These are phyloP conservation scores for Oryza coarctata DNA, from an alignment of 176 grass and related monocot species.

Conservation along the genomic window DNA sequence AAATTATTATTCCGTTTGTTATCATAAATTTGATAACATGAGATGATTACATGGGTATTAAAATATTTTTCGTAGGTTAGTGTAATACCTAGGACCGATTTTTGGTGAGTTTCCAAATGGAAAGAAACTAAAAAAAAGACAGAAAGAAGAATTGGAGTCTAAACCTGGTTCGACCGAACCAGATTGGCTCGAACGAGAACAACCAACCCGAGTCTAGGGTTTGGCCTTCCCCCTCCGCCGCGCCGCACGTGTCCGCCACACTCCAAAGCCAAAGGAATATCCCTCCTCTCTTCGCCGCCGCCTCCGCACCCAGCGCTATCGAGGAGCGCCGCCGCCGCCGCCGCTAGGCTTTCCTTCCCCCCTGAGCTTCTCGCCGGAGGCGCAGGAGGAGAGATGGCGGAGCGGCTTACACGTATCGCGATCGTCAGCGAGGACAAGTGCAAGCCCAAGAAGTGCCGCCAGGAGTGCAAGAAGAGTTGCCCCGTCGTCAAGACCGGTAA, in stretches of 20 bases:
- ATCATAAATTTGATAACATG: too few species aligned
- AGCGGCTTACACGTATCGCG: conserved; percentile 84
- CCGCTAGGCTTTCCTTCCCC: conserved; percentile 9
- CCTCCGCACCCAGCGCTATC: conserved; percentile 5
- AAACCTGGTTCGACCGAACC: neutral
- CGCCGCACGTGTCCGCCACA: conserved; percentile 40
- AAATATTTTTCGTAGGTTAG: too few species aligned
- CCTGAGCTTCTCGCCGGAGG: conserved; percentile 5
- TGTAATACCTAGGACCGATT: too few species aligned
- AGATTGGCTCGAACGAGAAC: neutral
- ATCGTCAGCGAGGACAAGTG: conserved; percentile 90
- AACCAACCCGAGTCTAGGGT: conserved; percentile 31
- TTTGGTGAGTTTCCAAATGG: too few species aligned
- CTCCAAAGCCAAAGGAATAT: conserved; percentile 29
- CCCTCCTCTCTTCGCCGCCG: neutral
- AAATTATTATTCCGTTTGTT: too few species aligned
- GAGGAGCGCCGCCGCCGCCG: too few species aligned
- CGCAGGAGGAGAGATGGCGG: conserved; percentile 51
- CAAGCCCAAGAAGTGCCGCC: conserved; percentile 96
- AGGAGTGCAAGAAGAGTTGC: conserved; percentile 99
- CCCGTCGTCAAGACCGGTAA: conserved; percentile 94
- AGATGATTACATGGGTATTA: too few species aligned
- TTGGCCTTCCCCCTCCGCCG: conserved; percentile 3
- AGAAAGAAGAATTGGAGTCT: neutral
- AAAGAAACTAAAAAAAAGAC: too few species aligned